Conservation (phyloP, 2,329 filamentous ascomycete genomes). For the Raffaelea ambrosiae region DNA sequence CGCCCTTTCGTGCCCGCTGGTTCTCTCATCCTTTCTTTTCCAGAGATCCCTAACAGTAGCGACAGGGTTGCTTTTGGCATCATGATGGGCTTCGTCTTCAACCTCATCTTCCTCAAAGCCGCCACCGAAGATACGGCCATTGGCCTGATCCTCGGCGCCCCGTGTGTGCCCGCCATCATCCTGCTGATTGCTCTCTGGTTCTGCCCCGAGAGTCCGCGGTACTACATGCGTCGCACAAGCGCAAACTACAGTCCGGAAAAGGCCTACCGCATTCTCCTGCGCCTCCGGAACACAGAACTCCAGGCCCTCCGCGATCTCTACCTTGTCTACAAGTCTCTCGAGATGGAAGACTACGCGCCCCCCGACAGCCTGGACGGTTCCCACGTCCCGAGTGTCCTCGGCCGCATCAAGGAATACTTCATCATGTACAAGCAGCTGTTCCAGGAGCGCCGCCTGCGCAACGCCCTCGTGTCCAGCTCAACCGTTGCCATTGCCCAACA, state of each 20-base stretch:
- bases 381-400: constrained; percentile 16
- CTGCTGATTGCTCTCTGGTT: constrained; percentile 25
- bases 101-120: constrained; percentile 22
- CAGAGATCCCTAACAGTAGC: background rate
- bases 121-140: constrained; percentile 13
- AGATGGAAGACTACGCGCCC: constrained; percentile 2
- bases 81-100: constrained; percentile 25
- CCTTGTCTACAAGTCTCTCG: constrained; percentile 24
- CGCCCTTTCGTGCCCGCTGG: background rate
- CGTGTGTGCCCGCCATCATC: constrained; percentile 24
- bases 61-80: constrained; percentile 26
- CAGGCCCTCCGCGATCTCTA: constrained; percentile 33
- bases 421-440: constrained; percentile 4
- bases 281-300: constrained; percentile 29
- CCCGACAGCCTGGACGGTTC: background rate
- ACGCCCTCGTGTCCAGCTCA: constrained; percentile 22
- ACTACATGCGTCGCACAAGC: constrained; percentile 27
- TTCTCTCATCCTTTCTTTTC: background rate
- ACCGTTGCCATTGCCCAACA: constrained; percentile 24
- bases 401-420: constrained; percentile 4
- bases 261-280: constrained; percentile 24
- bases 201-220: constrained; percentile 31
- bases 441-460: constrained; percentile 10
- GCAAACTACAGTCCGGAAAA: constrained; percentile 23
- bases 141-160: constrained; percentile 25